phyloP scores from a whole-genome alignment of 805 yeast species.

The Kluyveromyces wickerhamii region DNA sequence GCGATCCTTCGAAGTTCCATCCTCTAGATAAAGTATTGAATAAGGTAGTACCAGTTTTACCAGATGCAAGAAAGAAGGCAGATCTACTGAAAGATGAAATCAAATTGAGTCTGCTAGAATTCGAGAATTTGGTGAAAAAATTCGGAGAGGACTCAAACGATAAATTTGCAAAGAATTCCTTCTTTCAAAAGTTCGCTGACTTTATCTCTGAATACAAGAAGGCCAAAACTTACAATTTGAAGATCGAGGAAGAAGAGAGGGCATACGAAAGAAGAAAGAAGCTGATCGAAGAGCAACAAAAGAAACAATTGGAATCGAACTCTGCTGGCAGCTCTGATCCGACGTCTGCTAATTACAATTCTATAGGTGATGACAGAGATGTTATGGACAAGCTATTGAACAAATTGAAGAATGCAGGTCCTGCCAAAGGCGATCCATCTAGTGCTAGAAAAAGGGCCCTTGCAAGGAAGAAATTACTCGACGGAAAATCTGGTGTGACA shows the following conservation, averaged over 20 bases:
- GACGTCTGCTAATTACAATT: not conserved
- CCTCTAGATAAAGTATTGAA: constrained; percentile 69
- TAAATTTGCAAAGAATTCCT: constrained; percentile 52
- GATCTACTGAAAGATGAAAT: constrained; percentile 57
- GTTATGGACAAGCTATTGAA: constrained; percentile 85
- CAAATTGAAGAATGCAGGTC: constrained; percentile 80
- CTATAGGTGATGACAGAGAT: constrained; percentile 26
- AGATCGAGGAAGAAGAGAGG: constrained; percentile 73
- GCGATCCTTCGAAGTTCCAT: constrained; percentile 70
- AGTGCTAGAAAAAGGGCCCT: constrained; percentile 76
- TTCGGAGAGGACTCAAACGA: constrained; percentile 89
- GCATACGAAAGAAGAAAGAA: constrained; percentile 70
- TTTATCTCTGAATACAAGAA: constrained; percentile 73
- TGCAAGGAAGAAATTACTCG: constrained; percentile 54
- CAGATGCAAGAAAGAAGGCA: constrained; percentile 67
- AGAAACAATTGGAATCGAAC: constrained; percentile 8
- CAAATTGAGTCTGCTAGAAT: constrained; percentile 53
- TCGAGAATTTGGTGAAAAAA: constrained; percentile 62
- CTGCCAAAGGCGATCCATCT: constrained; percentile 65
- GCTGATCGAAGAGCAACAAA: constrained; percentile 33
- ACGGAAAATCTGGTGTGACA: constrained; percentile 20
- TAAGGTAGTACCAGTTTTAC: constrained; percentile 56
- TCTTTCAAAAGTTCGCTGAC: constrained; percentile 71
- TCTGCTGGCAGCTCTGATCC: constrained; percentile 8
- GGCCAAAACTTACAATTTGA: constrained; percentile 71